These are phyloP conservation scores for Thelonectria olida DNA, from an alignment of 2,329 filamentous ascomycete species.

Conservation along the genomic window DNA sequence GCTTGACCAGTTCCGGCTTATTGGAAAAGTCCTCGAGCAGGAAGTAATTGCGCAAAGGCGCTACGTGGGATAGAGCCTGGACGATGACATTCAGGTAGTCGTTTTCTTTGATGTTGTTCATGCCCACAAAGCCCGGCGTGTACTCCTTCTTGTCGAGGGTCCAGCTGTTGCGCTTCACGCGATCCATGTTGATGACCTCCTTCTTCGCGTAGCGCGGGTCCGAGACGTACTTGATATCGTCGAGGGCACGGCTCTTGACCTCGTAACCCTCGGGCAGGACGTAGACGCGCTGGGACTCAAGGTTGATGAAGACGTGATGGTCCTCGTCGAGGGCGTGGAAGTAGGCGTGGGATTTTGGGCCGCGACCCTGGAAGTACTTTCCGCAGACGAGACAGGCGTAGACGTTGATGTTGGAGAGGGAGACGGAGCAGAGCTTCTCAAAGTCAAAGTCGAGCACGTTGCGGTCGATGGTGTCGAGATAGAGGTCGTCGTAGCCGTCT, in stretches of 20 bases:
- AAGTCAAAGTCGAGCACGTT: conserved; percentile 97
- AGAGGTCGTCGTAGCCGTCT: conserved; percentile 92
- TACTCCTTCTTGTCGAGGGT: conserved; percentile 88
- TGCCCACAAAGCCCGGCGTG: conserved; percentile 92
- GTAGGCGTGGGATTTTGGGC: conserved; percentile 94
- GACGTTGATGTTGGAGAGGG: conserved; percentile 97
- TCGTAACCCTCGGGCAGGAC: conserved; percentile 97
- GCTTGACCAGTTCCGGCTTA: conserved; percentile 81
- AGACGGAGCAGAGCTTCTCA: conserved; percentile 96
- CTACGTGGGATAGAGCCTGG: conserved; percentile 89
- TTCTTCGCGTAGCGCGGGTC: conserved; percentile 85
- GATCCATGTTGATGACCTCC: conserved; percentile 84
- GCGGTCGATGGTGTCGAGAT: conserved; percentile 96
- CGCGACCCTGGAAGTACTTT: conserved; percentile 96
- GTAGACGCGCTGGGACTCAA: conserved; percentile 90
- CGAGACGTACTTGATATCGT: conserved; percentile 98
- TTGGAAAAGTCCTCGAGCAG: conserved; percentile 83
- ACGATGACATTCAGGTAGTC: conserved; percentile 97
- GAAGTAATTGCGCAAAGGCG: conserved; percentile 89
- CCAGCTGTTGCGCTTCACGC: conserved; percentile 68
- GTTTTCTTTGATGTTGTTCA: conserved; percentile 99
- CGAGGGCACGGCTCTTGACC: conserved; percentile 90
- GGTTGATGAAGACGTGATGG: conserved; percentile 98
- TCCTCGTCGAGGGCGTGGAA: conserved; percentile 95
- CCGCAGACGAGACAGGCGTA: conserved; percentile 98